Evolutionary conservation across 345 rosid species (phyloP).

Genomic region (Cardamine occulta): DNA sequence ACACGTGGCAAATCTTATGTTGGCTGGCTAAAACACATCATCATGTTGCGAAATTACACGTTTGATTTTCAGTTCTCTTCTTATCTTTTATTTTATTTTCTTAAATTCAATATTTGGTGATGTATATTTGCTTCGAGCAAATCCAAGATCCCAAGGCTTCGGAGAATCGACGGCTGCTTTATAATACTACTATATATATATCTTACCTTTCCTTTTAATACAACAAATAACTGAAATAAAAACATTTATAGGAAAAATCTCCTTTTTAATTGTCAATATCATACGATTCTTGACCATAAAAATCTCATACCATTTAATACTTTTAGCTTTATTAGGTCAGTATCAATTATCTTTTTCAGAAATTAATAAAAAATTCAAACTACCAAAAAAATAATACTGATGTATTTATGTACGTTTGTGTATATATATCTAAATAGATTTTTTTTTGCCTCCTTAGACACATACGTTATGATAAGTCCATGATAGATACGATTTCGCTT

Average conservation of each 20-base stretch:
- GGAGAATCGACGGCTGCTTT: not conserved
- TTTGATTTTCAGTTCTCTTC: not conserved
- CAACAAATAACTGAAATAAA: not conserved
- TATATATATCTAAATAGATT: not conserved
- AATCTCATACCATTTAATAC: not conserved
- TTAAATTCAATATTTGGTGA: not conserved
- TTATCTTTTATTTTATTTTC: not conserved
- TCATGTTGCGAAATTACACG: slow-evolving; percentile 2
- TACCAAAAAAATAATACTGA: not conserved
- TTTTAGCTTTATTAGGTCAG: not conserved
- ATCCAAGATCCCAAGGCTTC: slow-evolving; percentile 11
- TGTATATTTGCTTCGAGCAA: not conserved
- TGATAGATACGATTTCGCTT: slow-evolving; percentile 24
- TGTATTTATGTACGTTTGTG: too few species aligned
- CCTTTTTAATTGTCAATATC: not conserved
- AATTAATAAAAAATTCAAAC: not conserved
- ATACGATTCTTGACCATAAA: not conserved
- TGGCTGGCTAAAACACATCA: slow-evolving; percentile 23
- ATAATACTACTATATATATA: not conserved
- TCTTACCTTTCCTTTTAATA: slow-evolving; percentile 3
- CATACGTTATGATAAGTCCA: slow-evolving; percentile 2
- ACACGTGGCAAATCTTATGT: slow-evolving; percentile 26
- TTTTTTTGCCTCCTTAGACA: not conserved
- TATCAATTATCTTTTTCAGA: not conserved
- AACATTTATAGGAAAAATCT: not conserved